Evolutionary conservation across 176 grass and related monocot species (phyloP).

Genomic region (Phoenix dactylifera): DNA sequence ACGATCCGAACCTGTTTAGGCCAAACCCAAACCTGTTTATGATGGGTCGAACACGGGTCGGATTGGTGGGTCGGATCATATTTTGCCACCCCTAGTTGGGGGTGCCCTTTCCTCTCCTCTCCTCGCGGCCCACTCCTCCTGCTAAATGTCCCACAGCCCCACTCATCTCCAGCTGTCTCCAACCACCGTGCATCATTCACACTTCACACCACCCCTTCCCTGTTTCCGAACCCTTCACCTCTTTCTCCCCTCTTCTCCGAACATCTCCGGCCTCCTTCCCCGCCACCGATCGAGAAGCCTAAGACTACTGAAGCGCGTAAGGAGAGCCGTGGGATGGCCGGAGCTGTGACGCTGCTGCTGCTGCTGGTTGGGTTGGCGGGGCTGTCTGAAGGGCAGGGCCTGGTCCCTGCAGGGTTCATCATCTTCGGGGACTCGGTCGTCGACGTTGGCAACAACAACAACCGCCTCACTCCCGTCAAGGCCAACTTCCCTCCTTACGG

Average conservation of each 20-base stretch:
- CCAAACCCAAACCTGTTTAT: too few relatives aligned
- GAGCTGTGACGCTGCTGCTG: background rate
- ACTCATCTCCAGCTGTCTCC: background rate
- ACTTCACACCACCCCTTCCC: background rate
- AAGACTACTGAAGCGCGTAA: background rate
- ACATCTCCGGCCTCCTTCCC: background rate
- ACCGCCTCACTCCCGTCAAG: conserved; percentile 58
- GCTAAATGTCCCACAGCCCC: background rate
- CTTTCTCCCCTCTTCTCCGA: background rate
- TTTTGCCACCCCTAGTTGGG: too few relatives aligned
- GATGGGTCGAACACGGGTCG: too few relatives aligned
- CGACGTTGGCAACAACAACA: conserved; percentile 93
- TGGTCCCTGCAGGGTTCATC: conserved; percentile 70
- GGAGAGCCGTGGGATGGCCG: background rate
- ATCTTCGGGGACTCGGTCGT: conserved; percentile 96
- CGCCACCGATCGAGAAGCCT: background rate
- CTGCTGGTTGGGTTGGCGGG: conserved; percentile 14
- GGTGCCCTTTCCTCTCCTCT: too few relatives aligned
- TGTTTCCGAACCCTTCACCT: too few relatives aligned
- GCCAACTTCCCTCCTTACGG: conserved; percentile 93
- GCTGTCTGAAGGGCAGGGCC: conserved; percentile 38
- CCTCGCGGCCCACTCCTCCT: background rate
- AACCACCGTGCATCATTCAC: background rate
- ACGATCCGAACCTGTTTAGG: too few relatives aligned
- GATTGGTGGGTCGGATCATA: too few relatives aligned